Evolutionary conservation across 1,284 basidiomycete species (phyloP), one percentile per base, ranked within the genome.

Genomic region (Ganoderma leucocontextum): DNA sequence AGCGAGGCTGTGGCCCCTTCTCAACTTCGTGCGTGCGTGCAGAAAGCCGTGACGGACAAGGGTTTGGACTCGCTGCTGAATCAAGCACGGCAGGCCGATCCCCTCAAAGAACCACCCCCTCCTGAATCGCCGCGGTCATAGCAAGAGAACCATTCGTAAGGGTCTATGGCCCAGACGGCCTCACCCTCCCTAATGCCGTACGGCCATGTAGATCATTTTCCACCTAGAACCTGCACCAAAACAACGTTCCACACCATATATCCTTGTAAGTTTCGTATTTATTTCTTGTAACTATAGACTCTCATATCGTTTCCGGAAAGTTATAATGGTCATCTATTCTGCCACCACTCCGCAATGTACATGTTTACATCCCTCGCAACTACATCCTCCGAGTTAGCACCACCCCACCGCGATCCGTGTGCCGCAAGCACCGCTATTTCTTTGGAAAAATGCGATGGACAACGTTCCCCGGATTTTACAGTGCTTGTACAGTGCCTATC

Each of bases 41-140:
- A 97, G 96, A 90, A 86, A 81, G 95, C 95, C 0, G 91, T 98
- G 42, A 89, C 89, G 68, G 89, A 91, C 29, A 94, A 92, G 75
- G 91, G 92, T 6, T 83, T 98, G 25, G 91, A 91, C 29, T 85
- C 87, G 2, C 81, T 97, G 62, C 84, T 98, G 8, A 85, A 91
- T 59, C 92, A 95, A 78, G 95, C 96, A 4, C 84, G 94, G 67
- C 85, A 89, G 68, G 95, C 96, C 71, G 93, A 95, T 76, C 94
- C 95, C 0, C 80, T 96, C 66, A 84, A 83, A 44, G 86, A 89
- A 36, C 87, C 88, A 4, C 79, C 79, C 44, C 64, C 13, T 60
- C 38, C 17, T 25, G 38, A 60, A 2, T 25, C 38, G 22, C 58
- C 58, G 36, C 58, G 58, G 36, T 60, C 58, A 29, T 60, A 41